Evolutionary conservation across 768 basidiomycete genomes (phyloP).

Genomic region (Psilocybe subaeruginosa): DNA sequence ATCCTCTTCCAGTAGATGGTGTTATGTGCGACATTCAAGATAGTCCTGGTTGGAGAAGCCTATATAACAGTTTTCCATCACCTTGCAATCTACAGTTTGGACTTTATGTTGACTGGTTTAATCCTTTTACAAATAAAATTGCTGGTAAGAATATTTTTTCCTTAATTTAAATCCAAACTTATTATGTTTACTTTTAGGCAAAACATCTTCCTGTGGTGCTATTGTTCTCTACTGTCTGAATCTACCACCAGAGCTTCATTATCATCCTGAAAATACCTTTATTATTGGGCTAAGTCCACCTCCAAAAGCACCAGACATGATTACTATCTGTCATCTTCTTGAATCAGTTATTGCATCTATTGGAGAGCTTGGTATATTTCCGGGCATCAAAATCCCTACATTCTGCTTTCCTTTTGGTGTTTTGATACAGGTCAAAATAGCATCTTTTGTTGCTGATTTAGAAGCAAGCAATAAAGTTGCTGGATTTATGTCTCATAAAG

Average conservation of each 20-base stretch:
- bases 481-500: conserved; percentile 20
- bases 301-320: conserved; percentile 27
- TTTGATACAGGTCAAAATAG: conserved; percentile 14
- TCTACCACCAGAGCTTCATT: conserved; percentile 30
- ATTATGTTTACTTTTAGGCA: conserved; percentile 13
- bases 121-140: conserved; percentile 35
- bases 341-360: conserved; percentile 16
- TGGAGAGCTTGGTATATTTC: conserved; percentile 10
- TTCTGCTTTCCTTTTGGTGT: conserved; percentile 15
- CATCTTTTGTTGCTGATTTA: conserved; percentile 27
- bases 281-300: conserved; percentile 35
- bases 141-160: conserved; percentile 3
- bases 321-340: conserved; percentile 23
- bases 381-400: conserved; percentile 16
- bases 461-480: conserved; percentile 24
- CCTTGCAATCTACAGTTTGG: conserved; percentile 22
- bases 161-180: too few species aligned
- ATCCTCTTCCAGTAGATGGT: not conserved
- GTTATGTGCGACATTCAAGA: conserved; percentile 27
- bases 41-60: conserved; percentile 29
- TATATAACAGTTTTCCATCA: conserved; percentile 13
- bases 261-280: conserved; percentile 33
- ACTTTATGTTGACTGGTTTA: conserved; percentile 39
- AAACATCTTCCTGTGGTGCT: conserved; percentile 26
- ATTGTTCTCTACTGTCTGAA: conserved; percentile 37